Evolutionary conservation across 768 basidiomycete species (phyloP), one percentile per base, ranked within the genome.

Genomic region (Mycena galericulata): DNA sequence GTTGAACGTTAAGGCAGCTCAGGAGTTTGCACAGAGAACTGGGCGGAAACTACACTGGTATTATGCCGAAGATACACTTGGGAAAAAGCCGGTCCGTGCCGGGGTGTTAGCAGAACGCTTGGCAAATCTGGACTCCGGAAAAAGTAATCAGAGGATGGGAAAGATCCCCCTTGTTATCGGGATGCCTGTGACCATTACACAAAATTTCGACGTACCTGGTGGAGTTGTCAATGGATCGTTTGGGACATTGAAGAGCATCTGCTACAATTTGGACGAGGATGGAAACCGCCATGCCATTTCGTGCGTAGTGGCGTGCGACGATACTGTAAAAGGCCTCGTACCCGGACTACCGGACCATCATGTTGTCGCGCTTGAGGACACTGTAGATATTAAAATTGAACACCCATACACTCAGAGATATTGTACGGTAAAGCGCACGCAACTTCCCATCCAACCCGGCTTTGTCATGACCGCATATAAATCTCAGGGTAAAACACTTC

Each of bases 81-180:
- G 2, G 4, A 12, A 46, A n/a, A 26, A 34, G 24, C n/a, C 9
- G 12, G 58, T 62, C 22, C 0, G 43, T 2, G 0, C 49, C 4
- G 29, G 17, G 4, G 1, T 14, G 12, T 22, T 73, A 2, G 4
- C 27, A 3, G 27, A 72, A 0, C 45, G 26, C 34, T 43, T 47
- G 5, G 7, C 7, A 30, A 32, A 49, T 9, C 20, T 76, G 7
- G 27, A 54, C 17, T 50, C 41, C 20, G 26, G 73, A 6, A 46
- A 73, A 55, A 76, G 74, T 0, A 72, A 72, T n/a, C 70, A 72
- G 10, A 47, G 73, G 0, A 62, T 76, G 3, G 73, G 74, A 1
- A 60, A 64, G 17, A 22, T 80, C 2, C 79, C 75, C 1, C 56
- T 81, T 0, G 79, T 75, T 1, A 67, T 75, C 15, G 80, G 79